A percentile compares a stretch with the other conserved stretches of the same genome.
phyloP scores from a whole-genome alignment of 148 eudicot species.

The Amaranthus cruentus region DNA sequence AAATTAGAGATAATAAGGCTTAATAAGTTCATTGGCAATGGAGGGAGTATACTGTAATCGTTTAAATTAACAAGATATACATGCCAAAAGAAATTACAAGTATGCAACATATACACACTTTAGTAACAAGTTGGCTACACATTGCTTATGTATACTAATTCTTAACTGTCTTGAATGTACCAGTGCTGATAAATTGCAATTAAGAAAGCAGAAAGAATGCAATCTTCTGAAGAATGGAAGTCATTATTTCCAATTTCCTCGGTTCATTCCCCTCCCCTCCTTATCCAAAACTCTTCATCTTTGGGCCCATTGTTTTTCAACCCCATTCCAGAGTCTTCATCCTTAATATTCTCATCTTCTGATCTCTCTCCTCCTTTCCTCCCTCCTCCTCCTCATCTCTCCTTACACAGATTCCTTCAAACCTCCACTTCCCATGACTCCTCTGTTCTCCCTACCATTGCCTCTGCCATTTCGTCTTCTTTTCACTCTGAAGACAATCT shows the following conservation, averaged over 20 bases:
- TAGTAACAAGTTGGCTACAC: neutral
- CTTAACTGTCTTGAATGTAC: neutral
- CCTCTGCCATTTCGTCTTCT: constrained; percentile 30
- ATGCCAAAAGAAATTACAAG: neutral
- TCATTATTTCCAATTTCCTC: constrained; percentile 29
- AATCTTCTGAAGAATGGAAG: constrained; percentile 33
- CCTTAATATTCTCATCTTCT: constrained; percentile 12
- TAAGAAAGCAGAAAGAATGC: constrained; percentile 11
- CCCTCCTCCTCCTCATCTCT: constrained; percentile 50
- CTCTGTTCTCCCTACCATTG: constrained; percentile 30
- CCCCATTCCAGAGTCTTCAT: constrained; percentile 17
- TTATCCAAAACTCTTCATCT: constrained; percentile 6
- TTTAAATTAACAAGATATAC: too few species aligned
- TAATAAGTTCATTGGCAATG: too few species aligned
- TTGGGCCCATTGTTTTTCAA: constrained; percentile 30
- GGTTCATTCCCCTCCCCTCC: constrained; percentile 16
- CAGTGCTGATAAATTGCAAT: neutral
- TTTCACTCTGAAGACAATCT: constrained; percentile 11
- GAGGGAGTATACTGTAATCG: too few species aligned
- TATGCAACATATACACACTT: neutral
- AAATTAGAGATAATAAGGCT: too few species aligned
- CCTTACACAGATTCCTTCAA: constrained; percentile 45
- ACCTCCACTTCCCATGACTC: constrained; percentile 23
- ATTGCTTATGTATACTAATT: neutral
- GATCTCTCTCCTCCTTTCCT: constrained; percentile 19